Percentiles rank a stretch among this genome's conserved stretches.
Evolutionary conservation across 441 rosid genomes (phyloP).

Genomic region (Populus hybrid): DNA sequence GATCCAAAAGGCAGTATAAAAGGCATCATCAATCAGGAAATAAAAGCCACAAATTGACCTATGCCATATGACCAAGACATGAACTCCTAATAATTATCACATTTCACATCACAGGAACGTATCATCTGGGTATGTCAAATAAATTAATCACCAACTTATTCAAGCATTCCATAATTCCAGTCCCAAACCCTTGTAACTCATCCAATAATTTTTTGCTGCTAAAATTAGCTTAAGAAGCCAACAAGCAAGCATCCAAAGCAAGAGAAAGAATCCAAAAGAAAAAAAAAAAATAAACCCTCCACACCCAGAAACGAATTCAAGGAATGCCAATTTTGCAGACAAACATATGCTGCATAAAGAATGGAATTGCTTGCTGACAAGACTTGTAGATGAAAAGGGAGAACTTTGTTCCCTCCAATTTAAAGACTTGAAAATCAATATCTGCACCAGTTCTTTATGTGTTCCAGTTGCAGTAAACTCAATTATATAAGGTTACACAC

Average conservation of each 20-base stretch:
- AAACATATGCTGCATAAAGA: conserved; percentile 4
- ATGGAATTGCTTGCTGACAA: conserved; percentile 1
- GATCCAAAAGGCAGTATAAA: conserved; percentile 4
- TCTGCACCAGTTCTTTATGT: conserved; percentile 21
- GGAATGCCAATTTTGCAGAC: conserved; percentile 2
- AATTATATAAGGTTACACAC: conserved; percentile 27
- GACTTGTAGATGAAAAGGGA: conserved; percentile 10
- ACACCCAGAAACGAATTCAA: background rate
- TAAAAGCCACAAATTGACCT: background rate
- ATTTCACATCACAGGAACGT: background rate
- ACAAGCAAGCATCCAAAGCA: background rate
- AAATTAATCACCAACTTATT: conserved; percentile 1
- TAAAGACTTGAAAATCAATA: conserved; percentile 14
- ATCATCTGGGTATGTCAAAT: background rate
- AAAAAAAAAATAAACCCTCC: background rate
- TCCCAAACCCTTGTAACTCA: background rate
- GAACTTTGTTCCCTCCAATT: conserved; percentile 18
- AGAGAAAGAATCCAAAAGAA: conserved; percentile 1
- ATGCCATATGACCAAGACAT: background rate
- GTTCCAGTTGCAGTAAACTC: conserved; percentile 23
- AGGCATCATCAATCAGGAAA: conserved; percentile 1
- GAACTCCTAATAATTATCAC: background rate
- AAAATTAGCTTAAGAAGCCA: background rate
- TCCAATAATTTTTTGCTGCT: background rate
- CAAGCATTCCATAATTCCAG: background rate